phyloP scores from a whole-genome alignment of 352 stramenopile species.

The Phytophthora chlamydospora region DNA sequence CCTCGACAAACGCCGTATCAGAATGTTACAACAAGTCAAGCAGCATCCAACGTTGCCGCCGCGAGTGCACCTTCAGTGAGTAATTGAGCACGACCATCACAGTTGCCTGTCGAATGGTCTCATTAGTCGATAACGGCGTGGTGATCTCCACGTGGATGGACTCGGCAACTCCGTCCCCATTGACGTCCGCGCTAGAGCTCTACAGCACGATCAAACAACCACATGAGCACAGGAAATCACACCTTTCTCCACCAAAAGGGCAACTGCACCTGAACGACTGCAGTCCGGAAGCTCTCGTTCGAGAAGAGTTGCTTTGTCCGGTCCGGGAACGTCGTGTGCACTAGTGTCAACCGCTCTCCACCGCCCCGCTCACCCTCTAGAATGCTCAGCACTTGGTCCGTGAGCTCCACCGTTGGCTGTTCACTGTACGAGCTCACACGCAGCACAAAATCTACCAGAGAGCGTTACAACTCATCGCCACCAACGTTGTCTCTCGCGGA shows the following conservation, averaged over 20 bases:
- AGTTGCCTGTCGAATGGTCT: constrained; percentile 56
- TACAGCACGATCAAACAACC: constrained; percentile 12
- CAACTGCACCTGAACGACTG: constrained; percentile 44
- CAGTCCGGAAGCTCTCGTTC: constrained; percentile 39
- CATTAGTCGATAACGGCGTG: constrained; percentile 49
- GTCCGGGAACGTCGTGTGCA: constrained; percentile 54
- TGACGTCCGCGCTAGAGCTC: constrained; percentile 53
- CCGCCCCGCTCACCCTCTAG: constrained; percentile 53
- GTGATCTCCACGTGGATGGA: constrained; percentile 55
- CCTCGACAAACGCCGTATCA: background rate
- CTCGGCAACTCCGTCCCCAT: constrained; percentile 61
- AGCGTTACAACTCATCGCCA: constrained; percentile 10
- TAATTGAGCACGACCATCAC: constrained; percentile 68
- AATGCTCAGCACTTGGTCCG: constrained; percentile 66
- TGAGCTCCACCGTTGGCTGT: constrained; percentile 58
- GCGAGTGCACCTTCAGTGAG: constrained; percentile 44
- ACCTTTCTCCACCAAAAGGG: background rate
- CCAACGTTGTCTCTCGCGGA: constrained; percentile 9
- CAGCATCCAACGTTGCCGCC: background rate
- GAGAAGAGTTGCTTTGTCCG: constrained; percentile 51
- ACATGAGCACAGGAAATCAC: background rate
- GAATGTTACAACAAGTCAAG: constrained; percentile 1
- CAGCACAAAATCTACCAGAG: constrained; percentile 60
- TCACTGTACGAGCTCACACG: constrained; percentile 66
- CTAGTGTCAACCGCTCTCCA: constrained; percentile 34